Base-by-base conservation (phyloP, 495 filamentous ascomycete species). In the Podospora bellae-mahoneyi region DNA sequence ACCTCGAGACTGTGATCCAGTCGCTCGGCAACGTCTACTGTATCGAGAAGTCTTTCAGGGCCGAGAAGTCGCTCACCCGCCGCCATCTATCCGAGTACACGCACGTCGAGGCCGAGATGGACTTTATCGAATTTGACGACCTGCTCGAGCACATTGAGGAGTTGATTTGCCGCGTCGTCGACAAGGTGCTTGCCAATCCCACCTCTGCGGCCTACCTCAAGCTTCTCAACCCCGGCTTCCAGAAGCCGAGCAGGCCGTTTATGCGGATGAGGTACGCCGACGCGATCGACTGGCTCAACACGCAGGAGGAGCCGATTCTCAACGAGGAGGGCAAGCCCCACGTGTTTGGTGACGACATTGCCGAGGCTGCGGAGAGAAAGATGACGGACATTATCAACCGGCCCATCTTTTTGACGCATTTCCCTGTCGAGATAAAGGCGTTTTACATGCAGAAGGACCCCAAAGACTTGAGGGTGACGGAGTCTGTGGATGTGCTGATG, bases 371-470 rank as follows among this genome's bases (percentile, higher is more conserved):
- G 1, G 95, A 99, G 85, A 89, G 95, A 69, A 87, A 84, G 74
- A 99, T 99, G 96, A 97, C 94, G 13, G 95, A 98, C 74, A 90
- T 90, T 67, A 96, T 99, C 83, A 93, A 93, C 86, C 81, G 87
- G 66, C 95, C 95, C 48, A 97, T 99, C 78, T 92, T 99, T 83
- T 84, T 99, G 18, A 98, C 94, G 5, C 92, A 97, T 80, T 99
- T 99, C 87, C 95, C 95, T 1, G 90, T 89, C 44, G 91, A 94
- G 79, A 96, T 99, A 85, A 99, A 99, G 86, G 92, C 95, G 4
- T 99, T 99, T 80, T 99, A 99, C 83, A 99, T 99, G 95, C 92
- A 92, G 84, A 96, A 93, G 81, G 95, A 94, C 68, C 82, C 83
- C 15, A 77, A 85, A 18, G 95, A 99, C 75, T 83, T 81, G 61